phyloP scores from a whole-genome alignment of 768 basidiomycete genomes.

The Leucosporidium creatinivorum region DNA sequence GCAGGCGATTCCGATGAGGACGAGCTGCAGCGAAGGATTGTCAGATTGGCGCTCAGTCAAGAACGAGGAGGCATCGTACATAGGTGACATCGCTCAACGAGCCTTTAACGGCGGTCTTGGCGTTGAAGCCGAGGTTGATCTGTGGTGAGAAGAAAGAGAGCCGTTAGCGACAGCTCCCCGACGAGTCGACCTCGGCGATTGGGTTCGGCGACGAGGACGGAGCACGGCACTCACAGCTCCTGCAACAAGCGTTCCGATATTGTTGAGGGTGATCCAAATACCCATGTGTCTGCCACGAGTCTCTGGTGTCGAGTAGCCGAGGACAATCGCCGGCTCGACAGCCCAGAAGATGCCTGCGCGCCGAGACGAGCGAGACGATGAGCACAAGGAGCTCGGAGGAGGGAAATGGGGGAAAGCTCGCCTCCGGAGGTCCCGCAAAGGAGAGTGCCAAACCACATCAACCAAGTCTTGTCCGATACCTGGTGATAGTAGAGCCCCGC shows the following conservation, averaged over 20 bases:
- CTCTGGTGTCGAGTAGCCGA: neutral
- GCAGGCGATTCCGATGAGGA: neutral
- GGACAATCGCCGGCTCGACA: neutral
- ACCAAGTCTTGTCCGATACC: neutral
- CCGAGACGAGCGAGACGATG: neutral
- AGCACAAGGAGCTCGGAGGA: no score
- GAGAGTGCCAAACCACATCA: neutral
- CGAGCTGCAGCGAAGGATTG: neutral
- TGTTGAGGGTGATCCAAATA: neutral
- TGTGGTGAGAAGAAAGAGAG: neutral
- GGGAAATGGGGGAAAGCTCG: no score
- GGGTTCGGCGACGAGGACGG: neutral
- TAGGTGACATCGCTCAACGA: neutral
- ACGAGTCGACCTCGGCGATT: no score
- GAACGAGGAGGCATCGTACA: no score
- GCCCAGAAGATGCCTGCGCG: neutral
- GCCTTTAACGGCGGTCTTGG: neutral
- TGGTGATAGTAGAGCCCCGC: neutral
- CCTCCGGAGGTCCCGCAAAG: neutral
- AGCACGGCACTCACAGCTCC: neutral
- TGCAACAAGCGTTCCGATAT: neutral
- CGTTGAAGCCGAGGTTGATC: neutral
- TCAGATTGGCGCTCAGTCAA: no score
- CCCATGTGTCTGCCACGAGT: neutral
- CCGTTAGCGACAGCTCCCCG: neutral